Percentiles rank a stretch among this genome's conserved stretches.
phyloP scores from a whole-genome alignment of 192 early-diverging fungal genomes.

The Linnemannia elongata region DNA sequence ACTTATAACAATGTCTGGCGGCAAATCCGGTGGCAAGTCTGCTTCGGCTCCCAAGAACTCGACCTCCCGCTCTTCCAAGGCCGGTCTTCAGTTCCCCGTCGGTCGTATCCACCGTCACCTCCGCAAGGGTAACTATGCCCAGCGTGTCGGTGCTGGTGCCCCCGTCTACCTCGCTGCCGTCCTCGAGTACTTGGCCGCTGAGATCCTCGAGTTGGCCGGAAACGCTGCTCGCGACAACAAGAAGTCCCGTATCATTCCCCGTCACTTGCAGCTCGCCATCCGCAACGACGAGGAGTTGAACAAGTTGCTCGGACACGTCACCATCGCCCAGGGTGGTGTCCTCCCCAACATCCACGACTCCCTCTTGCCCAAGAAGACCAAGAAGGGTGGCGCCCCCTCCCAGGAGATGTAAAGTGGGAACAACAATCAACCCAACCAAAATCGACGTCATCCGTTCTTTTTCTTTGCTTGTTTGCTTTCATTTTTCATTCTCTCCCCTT shows the following conservation, averaged over 20 bases:
- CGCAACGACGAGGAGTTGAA: slow-evolving; percentile 89
- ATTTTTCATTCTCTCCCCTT: not conserved
- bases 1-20: slow-evolving; percentile 71
- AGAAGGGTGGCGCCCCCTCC: slow-evolving; percentile 71
- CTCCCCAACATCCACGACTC: slow-evolving; percentile 92
- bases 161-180: slow-evolving; percentile 97
- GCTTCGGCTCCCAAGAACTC: slow-evolving; percentile 72
- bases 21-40: slow-evolving; percentile 83
- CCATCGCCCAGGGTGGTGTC: slow-evolving; percentile 94
- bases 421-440: not conserved
- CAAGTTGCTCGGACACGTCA: slow-evolving; percentile 77
- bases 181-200: slow-evolving; percentile 95
- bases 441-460: not conserved
- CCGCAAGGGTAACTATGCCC: slow-evolving; percentile 94
- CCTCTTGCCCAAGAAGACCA: slow-evolving; percentile 87
- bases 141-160: slow-evolving; percentile 92
- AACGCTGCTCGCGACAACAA: slow-evolving; percentile 97
- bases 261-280: slow-evolving; percentile 95
- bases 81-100: slow-evolving; percentile 97
- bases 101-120: slow-evolving; percentile 97
- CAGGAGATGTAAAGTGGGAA: slow-evolving; percentile 70
- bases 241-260: slow-evolving; percentile 96
- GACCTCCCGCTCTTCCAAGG: slow-evolving; percentile 83
- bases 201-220: slow-evolving; percentile 96
- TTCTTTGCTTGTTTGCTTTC: slow-evolving; percentile 9